phyloP scores from a whole-genome alignment of 768 basidiomycete genomes.

The Suillus spraguei region DNA sequence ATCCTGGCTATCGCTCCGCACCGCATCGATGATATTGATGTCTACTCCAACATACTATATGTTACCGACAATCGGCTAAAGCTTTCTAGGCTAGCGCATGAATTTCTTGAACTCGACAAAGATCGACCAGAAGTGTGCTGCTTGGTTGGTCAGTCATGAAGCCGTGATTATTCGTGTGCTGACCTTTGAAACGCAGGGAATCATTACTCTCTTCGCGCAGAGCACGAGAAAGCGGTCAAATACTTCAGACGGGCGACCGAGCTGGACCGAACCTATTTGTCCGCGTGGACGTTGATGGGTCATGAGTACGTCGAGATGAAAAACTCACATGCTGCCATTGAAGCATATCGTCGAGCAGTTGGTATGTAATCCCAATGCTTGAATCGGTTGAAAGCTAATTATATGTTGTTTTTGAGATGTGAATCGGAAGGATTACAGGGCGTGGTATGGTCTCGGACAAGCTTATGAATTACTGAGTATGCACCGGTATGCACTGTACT shows the following conservation, averaged over 20 bases:
- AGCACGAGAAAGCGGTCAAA: constrained; percentile 94
- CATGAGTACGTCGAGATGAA: constrained; percentile 99
- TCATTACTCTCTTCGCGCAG: constrained; percentile 90
- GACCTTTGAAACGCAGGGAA: constrained; percentile 67
- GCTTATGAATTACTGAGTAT: constrained; percentile 96
- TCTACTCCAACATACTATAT: constrained; percentile 96
- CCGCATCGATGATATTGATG: constrained; percentile 92
- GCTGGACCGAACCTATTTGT: constrained; percentile 91
- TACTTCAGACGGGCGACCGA: constrained; percentile 96
- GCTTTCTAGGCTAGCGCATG: constrained; percentile 88
- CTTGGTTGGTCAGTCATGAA: constrained; percentile 71
- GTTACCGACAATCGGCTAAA: constrained; percentile 90
- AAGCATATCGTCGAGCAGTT: constrained; percentile 94
- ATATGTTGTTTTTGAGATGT: constrained; percentile 61
- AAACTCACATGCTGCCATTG: constrained; percentile 98
- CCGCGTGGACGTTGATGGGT: constrained; percentile 99
- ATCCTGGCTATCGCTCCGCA: constrained; percentile 82
- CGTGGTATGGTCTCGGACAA: constrained; percentile 98
- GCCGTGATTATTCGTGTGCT: not conserved
- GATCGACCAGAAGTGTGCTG: constrained; percentile 97
- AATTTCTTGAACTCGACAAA: constrained; percentile 86
- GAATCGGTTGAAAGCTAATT: not conserved
- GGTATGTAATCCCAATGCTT: constrained; percentile 55
- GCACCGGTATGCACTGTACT: constrained; percentile 95
- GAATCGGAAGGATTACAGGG: constrained; percentile 94